Evolutionary conservation across 768 basidiomycete species (phyloP).

Genomic region (Boletus edulis): DNA sequence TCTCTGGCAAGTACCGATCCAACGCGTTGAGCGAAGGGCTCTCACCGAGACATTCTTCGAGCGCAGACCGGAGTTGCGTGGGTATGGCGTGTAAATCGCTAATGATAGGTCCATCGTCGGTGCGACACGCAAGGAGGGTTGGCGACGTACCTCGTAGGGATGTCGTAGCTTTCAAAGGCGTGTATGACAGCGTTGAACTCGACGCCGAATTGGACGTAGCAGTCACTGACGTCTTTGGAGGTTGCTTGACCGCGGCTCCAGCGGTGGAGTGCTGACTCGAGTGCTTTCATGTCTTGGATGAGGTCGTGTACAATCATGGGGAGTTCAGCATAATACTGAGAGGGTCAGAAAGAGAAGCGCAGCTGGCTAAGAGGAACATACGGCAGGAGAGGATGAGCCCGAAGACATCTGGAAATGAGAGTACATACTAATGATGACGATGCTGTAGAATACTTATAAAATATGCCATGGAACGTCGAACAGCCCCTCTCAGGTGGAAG

Average conservation of each 20-base stretch:
- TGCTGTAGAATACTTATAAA: too few species aligned
- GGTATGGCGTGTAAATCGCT: slow-evolving; percentile 43
- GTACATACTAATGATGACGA: too few species aligned
- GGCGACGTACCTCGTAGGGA: slow-evolving; percentile 68
- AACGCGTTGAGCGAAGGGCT: slow-evolving; percentile 33
- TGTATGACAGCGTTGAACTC: slow-evolving; percentile 80
- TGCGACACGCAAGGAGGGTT: not conserved
- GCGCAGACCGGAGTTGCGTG: slow-evolving; percentile 34
- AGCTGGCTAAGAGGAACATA: not conserved
- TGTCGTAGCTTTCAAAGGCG: slow-evolving; percentile 71
- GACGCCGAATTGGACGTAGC: slow-evolving; percentile 86
- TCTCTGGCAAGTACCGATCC: slow-evolving; percentile 36
- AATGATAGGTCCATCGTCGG: not conserved
- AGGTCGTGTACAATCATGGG: slow-evolving; percentile 62
- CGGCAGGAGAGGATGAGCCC: not conserved
- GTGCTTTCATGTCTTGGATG: slow-evolving; percentile 77
- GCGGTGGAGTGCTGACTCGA: slow-evolving; percentile 67
- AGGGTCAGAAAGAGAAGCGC: not conserved
- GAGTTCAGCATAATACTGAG: slow-evolving; percentile 40
- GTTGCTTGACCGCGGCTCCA: slow-evolving; percentile 64
- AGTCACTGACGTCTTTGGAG: slow-evolving; percentile 78
- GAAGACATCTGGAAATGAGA: not conserved
- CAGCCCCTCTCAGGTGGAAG: not conserved
- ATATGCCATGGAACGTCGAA: not conserved
- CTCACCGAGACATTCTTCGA: slow-evolving; percentile 47